Evolutionary conservation across 257 asterid species (phyloP).

Genomic region (Petunia axillaris): DNA sequence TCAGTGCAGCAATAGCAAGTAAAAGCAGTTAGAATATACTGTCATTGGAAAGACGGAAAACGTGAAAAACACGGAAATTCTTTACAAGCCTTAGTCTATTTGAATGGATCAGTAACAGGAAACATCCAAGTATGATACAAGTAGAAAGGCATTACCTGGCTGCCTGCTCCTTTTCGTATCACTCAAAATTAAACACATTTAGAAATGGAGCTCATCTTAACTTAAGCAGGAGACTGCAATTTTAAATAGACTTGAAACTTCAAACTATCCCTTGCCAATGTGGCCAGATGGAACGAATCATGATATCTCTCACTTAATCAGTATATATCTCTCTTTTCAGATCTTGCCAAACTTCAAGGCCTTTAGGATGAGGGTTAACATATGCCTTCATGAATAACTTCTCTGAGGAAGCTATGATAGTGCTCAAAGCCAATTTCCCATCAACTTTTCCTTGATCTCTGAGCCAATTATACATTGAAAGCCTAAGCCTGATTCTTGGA

Average conservation of each 20-base stretch:
- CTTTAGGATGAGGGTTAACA: conserved; percentile 60
- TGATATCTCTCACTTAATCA: conserved; percentile 19
- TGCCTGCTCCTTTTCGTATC: conserved; percentile 16
- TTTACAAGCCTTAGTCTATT: conserved; percentile 8
- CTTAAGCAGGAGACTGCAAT: background rate
- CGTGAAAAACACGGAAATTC: background rate
- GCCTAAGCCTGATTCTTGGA: conserved; percentile 56
- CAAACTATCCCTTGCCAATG: conserved; percentile 8
- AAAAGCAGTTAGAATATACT: background rate
- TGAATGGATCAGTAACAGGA: background rate
- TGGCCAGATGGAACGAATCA: conserved; percentile 16
- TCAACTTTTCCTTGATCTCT: conserved; percentile 46
- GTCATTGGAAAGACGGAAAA: background rate
- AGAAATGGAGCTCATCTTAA: conserved; percentile 3
- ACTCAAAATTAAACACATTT: conserved; percentile 9
- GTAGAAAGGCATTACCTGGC: conserved; percentile 17
- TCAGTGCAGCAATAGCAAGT: background rate
- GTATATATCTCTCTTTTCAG: conserved; percentile 49
- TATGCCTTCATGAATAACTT: conserved; percentile 44
- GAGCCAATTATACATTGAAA: conserved; percentile 70
- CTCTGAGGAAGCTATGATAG: conserved; percentile 63
- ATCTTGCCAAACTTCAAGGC: conserved; percentile 56
- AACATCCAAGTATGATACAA: background rate
- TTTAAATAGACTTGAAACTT: conserved; percentile 1
- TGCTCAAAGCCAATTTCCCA: conserved; percentile 60